Evolutionary conservation across 148 eudicot species (phyloP).

Genomic region (Cornus suecica): DNA sequence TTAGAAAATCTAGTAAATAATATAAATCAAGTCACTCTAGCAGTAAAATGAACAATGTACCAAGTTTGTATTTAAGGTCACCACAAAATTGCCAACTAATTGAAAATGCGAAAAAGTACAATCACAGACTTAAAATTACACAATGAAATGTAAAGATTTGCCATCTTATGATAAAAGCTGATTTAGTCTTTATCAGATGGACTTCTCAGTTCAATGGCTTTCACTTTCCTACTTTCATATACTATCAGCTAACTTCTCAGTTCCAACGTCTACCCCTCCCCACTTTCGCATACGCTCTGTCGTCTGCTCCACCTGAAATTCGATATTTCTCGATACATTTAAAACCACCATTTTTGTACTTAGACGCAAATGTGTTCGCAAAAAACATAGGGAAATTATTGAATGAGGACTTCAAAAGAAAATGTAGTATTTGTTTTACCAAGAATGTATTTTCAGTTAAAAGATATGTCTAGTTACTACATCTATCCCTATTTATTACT

Average conservation of each 20-base stretch:
- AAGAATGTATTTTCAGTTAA: too few relatives aligned
- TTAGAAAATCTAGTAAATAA: too few relatives aligned
- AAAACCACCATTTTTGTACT: neutral
- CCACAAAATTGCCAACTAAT: neutral
- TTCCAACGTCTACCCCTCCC: slow-evolving; percentile 58
- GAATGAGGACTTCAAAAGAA: too few relatives aligned
- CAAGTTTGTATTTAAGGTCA: neutral
- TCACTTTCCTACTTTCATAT: neutral
- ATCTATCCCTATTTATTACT: too few relatives aligned
- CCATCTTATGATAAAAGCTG: neutral
- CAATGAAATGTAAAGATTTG: neutral
- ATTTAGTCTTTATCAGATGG: neutral
- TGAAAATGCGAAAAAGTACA: neutral
- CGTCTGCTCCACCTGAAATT: slow-evolving; percentile 63
- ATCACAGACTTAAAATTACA: neutral
- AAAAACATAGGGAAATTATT: too few relatives aligned
- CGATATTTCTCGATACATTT: neutral
- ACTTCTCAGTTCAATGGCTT: neutral
- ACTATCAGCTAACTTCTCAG: slow-evolving; percentile 8
- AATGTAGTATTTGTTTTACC: too few relatives aligned
- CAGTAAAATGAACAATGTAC: too few relatives aligned
- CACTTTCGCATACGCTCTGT: slow-evolving; percentile 59
- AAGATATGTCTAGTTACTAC: too few relatives aligned
- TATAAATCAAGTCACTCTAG: too few relatives aligned
- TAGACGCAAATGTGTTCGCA: too few relatives aligned